phyloP scores from a whole-genome alignment of 257 asterid genomes.

The Solanum pimpinellifolium region DNA sequence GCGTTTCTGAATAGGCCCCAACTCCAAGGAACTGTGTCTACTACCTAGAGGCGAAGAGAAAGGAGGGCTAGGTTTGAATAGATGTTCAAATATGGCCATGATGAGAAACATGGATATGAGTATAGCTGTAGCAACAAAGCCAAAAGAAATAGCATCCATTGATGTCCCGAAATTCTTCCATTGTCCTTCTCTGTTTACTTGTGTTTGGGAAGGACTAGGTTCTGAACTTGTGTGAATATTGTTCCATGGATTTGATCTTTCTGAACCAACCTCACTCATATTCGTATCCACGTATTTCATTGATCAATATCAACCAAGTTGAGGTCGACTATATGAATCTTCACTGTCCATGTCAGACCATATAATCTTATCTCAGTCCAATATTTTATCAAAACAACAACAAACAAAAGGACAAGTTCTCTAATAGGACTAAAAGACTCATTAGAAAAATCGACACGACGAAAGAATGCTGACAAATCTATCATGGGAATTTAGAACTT shows the following conservation, averaged over 20 bases:
- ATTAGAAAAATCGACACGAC: background rate
- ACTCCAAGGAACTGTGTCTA: slow-evolving; percentile 2
- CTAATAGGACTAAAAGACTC: background rate
- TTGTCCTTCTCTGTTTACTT: slow-evolving; percentile 23
- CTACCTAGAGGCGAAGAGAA: slow-evolving; percentile 19
- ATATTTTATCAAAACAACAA: background rate
- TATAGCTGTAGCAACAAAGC: slow-evolving; percentile 81
- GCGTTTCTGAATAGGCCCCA: slow-evolving; percentile 19
- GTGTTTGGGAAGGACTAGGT: slow-evolving; percentile 36
- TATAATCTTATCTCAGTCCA: background rate
- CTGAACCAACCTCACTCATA: slow-evolving; percentile 40
- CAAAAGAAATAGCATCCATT: slow-evolving; percentile 74
- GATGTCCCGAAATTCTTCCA: slow-evolving; percentile 67
- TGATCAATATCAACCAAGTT: background rate
- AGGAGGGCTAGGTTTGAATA: slow-evolving; percentile 28
- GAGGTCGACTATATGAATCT: background rate
- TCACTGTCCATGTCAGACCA: background rate
- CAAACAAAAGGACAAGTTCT: background rate
- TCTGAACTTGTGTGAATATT: slow-evolving; percentile 21
- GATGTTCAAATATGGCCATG: slow-evolving; percentile 84
- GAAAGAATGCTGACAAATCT: background rate
- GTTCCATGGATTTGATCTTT: slow-evolving; percentile 49
- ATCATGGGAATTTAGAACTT: background rate
- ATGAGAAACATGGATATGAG: slow-evolving; percentile 73
- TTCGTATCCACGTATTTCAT: background rate